Evolutionary conservation across 441 rosid species (phyloP), one percentile per base, ranked within the genome.

Genomic region (Cnidoscolus chayamansa): DNA sequence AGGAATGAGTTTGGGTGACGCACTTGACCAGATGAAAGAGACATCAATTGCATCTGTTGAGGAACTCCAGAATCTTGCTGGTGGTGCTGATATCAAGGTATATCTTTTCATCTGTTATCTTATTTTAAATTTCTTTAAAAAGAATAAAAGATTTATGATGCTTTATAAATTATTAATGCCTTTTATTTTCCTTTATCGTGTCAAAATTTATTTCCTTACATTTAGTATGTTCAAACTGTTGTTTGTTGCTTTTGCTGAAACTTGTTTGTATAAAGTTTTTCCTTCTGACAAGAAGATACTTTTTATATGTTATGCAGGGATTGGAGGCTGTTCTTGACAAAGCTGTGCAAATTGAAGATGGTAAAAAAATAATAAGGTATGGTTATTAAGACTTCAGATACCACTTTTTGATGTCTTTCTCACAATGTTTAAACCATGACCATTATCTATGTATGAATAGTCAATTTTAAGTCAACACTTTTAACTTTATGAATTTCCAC

Each of bases 271-370:
- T 40, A 2, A 35, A 20, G 68, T 58, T 59, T 61, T 62, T 50
- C 54, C 64, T 74, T 69, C 30, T 76, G 54, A 64, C 74, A 59
- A 70, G 68, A 49, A 64, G 70, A 56, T 68, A 71, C 60, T 77
- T 68, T 48, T 48, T 37, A 10, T 49, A 47, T 67, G 60, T 72
- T 84, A 45, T 70, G 73, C 77, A 95, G 98, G 98, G 98, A 78
- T 81, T 96, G 80, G 99, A 96, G 89, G 98, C 97, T 54, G 97
- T 87, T 77, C 99, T 96, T 65, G 98, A 96, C 89, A 90, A 96
- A 84, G 97, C 93, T 68, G 97, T 93, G 77, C 94, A 93, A 84
- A 84, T 79, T 80, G 99, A 93, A 88, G 98, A 96, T 86, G 98
- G 99, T 68, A 90, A 92, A 85, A 93, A 86, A 85, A 90, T 93